Evolutionary conservation across 768 basidiomycete species (phyloP), one percentile per base, ranked within the genome.

Genomic region (Coprinopsis marcescibilis): DNA sequence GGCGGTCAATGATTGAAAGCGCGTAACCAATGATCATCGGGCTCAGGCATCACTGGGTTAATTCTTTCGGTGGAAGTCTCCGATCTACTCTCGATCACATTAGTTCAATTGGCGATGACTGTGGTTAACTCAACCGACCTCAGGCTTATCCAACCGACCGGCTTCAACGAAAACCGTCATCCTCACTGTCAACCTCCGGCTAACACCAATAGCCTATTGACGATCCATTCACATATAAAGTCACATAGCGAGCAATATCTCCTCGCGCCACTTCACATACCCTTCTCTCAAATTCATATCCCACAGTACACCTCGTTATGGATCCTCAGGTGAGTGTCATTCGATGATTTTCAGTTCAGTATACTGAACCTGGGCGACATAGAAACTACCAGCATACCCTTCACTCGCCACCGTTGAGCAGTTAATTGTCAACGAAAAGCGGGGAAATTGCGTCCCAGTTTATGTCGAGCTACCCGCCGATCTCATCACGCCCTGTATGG

Each of bases 401-500:
- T 71, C 90, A 15, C 73, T 92, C 26, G 74, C 80, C n/a, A 72
- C 73, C 20, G 77, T 93, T 42, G 85, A 90, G 64, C 76, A 77
- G 53, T 76, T 93, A 50, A 81, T 94, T 48, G 69, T 87, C 43
- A 74, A 80, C 35, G 85, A 91, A 63, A 88, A 90, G 64, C 75
- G 70, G 47, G 93, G 93, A 61, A 98, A 98, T 61, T 89, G 90
- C 59, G 80, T 97, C 27, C 95, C 95, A 17, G 78, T 99, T 54
- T 98, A 80, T 66, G 79, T 95, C 45, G 84, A 94, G 58, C 76
- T 99, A 3, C 93, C 95, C 19, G 94, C 92, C 37, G 96, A 99
- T 62, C 81, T 98, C 52, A 78, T 98, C 52, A 99, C 96, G 20
- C 96, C 96, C 64, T 93, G 92, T 61, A 87, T 92, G 70, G 94